Base-by-base conservation (phyloP, 148 eudicot genomes). In the Chenopodium quinoa region DNA sequence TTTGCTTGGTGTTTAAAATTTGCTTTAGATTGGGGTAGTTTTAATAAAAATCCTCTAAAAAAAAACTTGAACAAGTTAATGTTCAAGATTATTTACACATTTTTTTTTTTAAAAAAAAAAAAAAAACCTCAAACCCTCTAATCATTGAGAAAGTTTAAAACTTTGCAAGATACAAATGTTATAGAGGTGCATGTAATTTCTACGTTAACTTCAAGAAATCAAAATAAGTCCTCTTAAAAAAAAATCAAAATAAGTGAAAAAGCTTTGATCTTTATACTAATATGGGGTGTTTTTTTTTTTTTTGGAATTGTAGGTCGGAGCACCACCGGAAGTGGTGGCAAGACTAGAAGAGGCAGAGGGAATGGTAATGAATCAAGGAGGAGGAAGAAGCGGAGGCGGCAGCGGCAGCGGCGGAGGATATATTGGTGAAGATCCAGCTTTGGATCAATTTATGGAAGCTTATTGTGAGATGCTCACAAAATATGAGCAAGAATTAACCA, bases 381-480 rank as follows among this genome's bases (percentile, higher is more conserved):
- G 71, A 12, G 80, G 82, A 27, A 78, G 84, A 47, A 64, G 77
- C 1, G 83, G 86, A 8, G 81, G 86, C 5, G 74, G 79, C 9
- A 66, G 78, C 2, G 83, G 88, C 1, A 50, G 58, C 7, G 81
- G 75, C 1, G 82, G 29, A 12, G 83, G 89, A 68, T 81, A 76
- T 47, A 19, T 91, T 8, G 99, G 97, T 0, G 93, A 94, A 85
- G 99, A 94, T 90, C 98, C 99, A 64, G 88, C 86, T 9, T 87
- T 96, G 74, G 99, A 96, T 88, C 99, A 96, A 71, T 96, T 96
- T 78, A 96, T 96, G 99, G 99, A 96, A 76, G 99, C 98, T 0
- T 96, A 96, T 80, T 91, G 97, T 86, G 99, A 96, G 83, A 95
- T 96, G 99, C 88, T 96, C 71, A 90, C 78, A 0, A 96, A 96